Evolutionary conservation across 2,329 filamentous ascomycete genomes (phyloP), one percentile per base, ranked within the genome.

Genomic region (Monascus ruber): DNA sequence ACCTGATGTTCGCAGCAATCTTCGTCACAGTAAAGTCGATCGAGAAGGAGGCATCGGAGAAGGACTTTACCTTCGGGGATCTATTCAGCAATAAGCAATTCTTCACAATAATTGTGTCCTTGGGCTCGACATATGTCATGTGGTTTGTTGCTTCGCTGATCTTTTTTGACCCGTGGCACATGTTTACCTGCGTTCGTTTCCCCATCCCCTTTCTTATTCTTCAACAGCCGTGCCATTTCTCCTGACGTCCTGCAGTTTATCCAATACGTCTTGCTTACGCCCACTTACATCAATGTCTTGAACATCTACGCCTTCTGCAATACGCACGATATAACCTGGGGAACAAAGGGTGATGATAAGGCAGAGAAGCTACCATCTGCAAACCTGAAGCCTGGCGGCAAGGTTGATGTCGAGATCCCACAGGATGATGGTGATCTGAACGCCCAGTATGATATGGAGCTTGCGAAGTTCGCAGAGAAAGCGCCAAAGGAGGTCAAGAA

Each of bases 251-350:
- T 9, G n/a, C 42, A 83, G 42, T 86, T 96, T 63, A 63, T 87
- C 36, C 91, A 96, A 74, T 98, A 98, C 62, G 79, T 96, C 52
- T 77, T 96, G 33, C 74, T 98, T 42, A 94, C 88, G 0, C 91
- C 91, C 0, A 94, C 88, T 0, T 98, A 94, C 67, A 93, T 93
- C 69, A 98, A 96, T 65, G 88, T 96, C 42, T 79, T 98, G 54
- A 98, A 96, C 70, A 91, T 98, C 41, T 98, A 96, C 65, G 89
- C 89, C 44, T 98, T 98, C 66, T 96, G 88, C 68, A 95, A 95
- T 66, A 94, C 88, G 25, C 88, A 95, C 72, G 88, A 95, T 57
- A 91, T 95, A 48, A 93, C 88, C 3, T 95, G 88, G 88, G 88
- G 88, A 55, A 98, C 91, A 33, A 98, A 96, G 65, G 91, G 91